Evolutionary conservation across 208 protist genomes (phyloP).

Genomic region (Trypanosoma lewisi): DNA sequence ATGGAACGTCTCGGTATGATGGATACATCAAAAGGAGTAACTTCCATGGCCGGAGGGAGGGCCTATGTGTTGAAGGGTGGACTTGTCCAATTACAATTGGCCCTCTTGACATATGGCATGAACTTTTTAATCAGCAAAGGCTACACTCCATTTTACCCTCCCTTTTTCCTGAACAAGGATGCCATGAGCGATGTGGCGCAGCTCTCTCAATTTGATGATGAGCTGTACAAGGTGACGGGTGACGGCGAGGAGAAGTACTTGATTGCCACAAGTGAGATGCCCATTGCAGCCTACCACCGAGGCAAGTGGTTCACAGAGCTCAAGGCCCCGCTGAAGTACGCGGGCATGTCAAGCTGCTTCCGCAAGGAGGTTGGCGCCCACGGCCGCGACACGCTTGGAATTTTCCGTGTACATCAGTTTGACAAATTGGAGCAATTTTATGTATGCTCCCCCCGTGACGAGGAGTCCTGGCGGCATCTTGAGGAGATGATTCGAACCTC

Average conservation of each 20-base stretch:
- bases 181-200: constrained; percentile 97
- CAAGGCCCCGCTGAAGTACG: constrained; percentile 93
- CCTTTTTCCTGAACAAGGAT: constrained; percentile 99
- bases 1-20: constrained; percentile 93
- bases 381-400: constrained; percentile 93
- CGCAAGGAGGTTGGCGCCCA: constrained; percentile 98
- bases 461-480: constrained; percentile 88
- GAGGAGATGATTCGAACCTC: constrained; percentile 92
- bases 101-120: constrained; percentile 97
- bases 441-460: constrained; percentile 88
- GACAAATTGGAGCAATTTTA: constrained; percentile 97
- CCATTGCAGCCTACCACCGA: constrained; percentile 97
- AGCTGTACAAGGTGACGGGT: constrained; percentile 98
- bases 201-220: constrained; percentile 99
- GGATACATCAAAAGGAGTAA: constrained; percentile 74
- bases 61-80: constrained; percentile 98
- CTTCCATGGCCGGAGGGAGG: constrained; percentile 94
- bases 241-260: constrained; percentile 99
- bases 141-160: constrained; percentile 97
- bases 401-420: constrained; percentile 97
- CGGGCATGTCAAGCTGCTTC: constrained; percentile 99
- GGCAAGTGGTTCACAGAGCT: constrained; percentile 93
- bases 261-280: constrained; percentile 99
- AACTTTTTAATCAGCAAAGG: constrained; percentile 91
- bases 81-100: constrained; percentile 97